Base-by-base conservation (phyloP, 768 basidiomycete genomes). In the Mycena crocata region DNA sequence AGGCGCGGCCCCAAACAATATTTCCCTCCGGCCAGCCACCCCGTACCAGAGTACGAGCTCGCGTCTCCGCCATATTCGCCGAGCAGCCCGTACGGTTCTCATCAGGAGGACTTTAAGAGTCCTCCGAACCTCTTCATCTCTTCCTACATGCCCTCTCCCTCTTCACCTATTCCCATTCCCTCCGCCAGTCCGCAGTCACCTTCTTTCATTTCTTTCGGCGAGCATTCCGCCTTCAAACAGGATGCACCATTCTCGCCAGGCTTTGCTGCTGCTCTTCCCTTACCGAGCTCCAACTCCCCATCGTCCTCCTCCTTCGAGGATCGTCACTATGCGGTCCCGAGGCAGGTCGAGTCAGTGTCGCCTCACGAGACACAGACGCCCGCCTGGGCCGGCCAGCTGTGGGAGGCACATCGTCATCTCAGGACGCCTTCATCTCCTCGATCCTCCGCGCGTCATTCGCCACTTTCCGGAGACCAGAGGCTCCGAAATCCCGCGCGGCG, bases 111-210 rank as follows among this genome's bases (percentile, higher is more conserved):
- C 56, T 49, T 49, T 35, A 56, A 64, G 48, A 60, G 52, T 42
- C 67, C 68, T 69, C 62, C n/a, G 57, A 35, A 39, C 61, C 59
- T 67, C 66, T 13, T 57, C 66, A 10, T 85, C 89, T 3, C 87
- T 89, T 0, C 90, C 92, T 28, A 89, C n/a, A 28, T 62, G 30
- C 48, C 61, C 59, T 67, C 66, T 13, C 61, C 66, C 10, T 85
- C 89, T 3, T 87, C 89, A 0, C 90, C 92, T 28, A 89, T 91
- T 71, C 84, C 89, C 68, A 90, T 90, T 57, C 88, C 87, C 34
- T 81, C 85, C 6, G 78, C 82, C 14, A 73, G 79, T 21, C 80
- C 82, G 62, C 77, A 80, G 10, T 81, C 84, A 9, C 77, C 84
- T n/a, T 75, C 85, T 5, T 87, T 88, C 75, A 64, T 85, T 14